Conservation (phyloP, 2,329 filamentous ascomycete genomes). For the Fusarium hainanense region DNA sequence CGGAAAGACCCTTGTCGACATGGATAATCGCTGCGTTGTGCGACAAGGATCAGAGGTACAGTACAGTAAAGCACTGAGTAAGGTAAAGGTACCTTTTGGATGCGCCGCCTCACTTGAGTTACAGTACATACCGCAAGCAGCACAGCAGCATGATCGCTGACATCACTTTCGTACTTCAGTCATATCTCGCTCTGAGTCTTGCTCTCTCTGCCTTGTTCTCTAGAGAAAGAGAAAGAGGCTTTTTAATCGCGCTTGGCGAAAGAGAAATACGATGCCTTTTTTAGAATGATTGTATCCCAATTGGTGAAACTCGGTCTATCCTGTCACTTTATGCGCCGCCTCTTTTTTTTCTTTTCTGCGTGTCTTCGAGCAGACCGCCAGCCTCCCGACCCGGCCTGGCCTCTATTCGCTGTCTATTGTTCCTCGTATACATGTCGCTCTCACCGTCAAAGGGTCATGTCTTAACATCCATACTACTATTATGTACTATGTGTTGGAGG, state of each 20-base stretch:
- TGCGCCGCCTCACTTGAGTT: constrained; percentile 31
- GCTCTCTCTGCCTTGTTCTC: background rate
- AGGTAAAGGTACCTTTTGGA: constrained; percentile 12
- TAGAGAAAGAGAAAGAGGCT: background rate
- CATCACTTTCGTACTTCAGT: constrained; percentile 33
- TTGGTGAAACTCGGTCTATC: constrained; percentile 22
- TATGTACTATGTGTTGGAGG: constrained; percentile 19
- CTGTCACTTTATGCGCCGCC: constrained; percentile 22
- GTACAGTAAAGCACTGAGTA: background rate
- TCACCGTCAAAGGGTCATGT: constrained; percentile 11
- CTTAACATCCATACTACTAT: background rate
- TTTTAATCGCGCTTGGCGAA: constrained; percentile 18
- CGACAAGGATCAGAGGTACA: constrained; percentile 4
- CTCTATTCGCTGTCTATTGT: constrained; percentile 12
- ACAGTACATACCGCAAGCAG: constrained; percentile 7
- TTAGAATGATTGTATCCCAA: constrained; percentile 6
- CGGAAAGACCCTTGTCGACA: constrained; percentile 38
- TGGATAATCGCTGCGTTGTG: constrained; percentile 33
- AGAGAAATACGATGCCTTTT: background rate
- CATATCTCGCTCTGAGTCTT: constrained; percentile 6
- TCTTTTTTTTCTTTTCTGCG: background rate
- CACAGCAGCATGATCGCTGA: constrained; percentile 38
- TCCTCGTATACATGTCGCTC: constrained; percentile 6
- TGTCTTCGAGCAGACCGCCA: constrained; percentile 3
- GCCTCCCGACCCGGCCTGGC: background rate